phyloP scores from a whole-genome alignment of 495 filamentous ascomycete species.

The Penicillium ochrochloron region DNA sequence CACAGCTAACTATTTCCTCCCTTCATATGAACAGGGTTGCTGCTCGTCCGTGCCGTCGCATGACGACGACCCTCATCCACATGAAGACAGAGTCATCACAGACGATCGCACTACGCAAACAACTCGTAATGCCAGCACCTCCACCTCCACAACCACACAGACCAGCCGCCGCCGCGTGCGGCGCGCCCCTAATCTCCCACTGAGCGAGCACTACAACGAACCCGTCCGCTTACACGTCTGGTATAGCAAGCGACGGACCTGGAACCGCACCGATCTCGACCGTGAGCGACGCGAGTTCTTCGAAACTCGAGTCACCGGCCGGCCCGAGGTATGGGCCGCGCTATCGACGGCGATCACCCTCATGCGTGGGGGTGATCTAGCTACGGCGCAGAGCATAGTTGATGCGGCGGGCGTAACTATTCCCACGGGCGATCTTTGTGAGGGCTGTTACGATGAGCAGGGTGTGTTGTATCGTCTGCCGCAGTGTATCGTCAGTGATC shows the following conservation, averaged over 20 bases:
- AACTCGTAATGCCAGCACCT: constrained; percentile 19
- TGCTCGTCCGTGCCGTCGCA: constrained; percentile 45
- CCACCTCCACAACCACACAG: constrained; percentile 13
- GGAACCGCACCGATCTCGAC: constrained; percentile 56
- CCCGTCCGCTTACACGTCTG: constrained; percentile 57
- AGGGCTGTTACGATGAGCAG: constrained; percentile 77
- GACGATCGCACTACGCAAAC: constrained; percentile 26
- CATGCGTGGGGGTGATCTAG: constrained; percentile 62
- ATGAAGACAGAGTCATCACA: constrained; percentile 16
- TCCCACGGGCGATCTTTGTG: constrained; percentile 70
- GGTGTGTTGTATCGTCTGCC: constrained; percentile 79
- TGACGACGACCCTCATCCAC: constrained; percentile 31
- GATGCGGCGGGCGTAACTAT: constrained; percentile 80
- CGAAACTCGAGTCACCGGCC: constrained; percentile 80
- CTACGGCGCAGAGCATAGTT: constrained; percentile 76
- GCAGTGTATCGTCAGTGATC: constrained; percentile 76
- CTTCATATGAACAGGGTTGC: constrained; percentile 38
- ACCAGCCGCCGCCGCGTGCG: constrained; percentile 23
- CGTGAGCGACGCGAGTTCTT: constrained; percentile 71
- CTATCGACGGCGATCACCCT: constrained; percentile 67
- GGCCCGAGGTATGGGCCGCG: constrained; percentile 77
- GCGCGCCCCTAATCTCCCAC: constrained; percentile 27
- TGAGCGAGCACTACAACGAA: constrained; percentile 55
- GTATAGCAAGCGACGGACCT: constrained; percentile 53
- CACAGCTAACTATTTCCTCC: background rate